These are phyloP conservation scores for Monosporascus sp. DNA, from an alignment of 2,329 filamentous ascomycete species.

Conservation along the genomic window DNA sequence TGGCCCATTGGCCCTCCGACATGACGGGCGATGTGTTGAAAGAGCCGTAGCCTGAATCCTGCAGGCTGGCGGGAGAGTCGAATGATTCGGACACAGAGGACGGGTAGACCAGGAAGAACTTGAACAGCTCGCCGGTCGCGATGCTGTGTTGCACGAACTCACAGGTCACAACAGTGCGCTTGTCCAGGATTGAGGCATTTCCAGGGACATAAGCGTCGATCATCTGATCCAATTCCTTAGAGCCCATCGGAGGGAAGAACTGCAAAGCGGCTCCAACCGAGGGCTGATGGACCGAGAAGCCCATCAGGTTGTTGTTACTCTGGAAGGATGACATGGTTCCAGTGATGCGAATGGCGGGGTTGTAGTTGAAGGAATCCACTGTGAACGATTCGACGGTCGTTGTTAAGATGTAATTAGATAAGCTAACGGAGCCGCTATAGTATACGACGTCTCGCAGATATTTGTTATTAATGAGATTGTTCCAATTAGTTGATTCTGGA, in stretches of 20 bases:
- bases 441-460: neutral
- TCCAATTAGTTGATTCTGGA: neutral
- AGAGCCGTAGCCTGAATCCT: conserved; percentile 41
- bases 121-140: conserved; percentile 52
- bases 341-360: conserved; percentile 4
- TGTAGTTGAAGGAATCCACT: conserved; percentile 12
- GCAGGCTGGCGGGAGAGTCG: conserved; percentile 39
- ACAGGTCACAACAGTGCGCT: conserved; percentile 51
- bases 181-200: conserved; percentile 48
- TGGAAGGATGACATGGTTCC: conserved; percentile 27
- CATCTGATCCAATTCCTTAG: conserved; percentile 54
- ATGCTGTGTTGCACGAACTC: conserved; percentile 53
- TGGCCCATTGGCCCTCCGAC: conserved; percentile 41
- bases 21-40: conserved; percentile 45
- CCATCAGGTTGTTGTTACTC: conserved; percentile 33
- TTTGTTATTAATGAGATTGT: neutral
- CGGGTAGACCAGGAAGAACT: conserved; percentile 51
- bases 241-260: conserved; percentile 61
- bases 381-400: conserved; percentile 5
- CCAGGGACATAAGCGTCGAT: conserved; percentile 54
- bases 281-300: conserved; percentile 57
- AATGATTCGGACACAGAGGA: conserved; percentile 28
- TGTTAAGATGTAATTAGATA: neutral
- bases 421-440: neutral
- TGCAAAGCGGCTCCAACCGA: conserved; percentile 51